Percentiles rank a stretch among this genome's conserved stretches.
These are phyloP conservation scores for Diaporthe citriasiana DNA, from an alignment of 2,329 filamentous ascomycete species.

Conservation along the genomic window DNA sequence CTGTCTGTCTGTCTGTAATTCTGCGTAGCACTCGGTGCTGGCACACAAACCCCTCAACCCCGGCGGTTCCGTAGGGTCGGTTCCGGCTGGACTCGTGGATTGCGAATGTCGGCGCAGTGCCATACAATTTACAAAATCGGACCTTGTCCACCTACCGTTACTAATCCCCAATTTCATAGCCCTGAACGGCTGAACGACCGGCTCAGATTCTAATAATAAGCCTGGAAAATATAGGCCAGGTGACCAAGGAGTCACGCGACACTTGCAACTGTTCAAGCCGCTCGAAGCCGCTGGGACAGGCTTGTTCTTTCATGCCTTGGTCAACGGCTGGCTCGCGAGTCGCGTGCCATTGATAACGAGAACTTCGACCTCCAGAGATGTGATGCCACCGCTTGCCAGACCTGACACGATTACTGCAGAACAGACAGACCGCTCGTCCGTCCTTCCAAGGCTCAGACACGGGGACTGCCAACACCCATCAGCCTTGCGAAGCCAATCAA, in stretches of 20 bases:
- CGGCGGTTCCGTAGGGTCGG: slow-evolving; percentile 23
- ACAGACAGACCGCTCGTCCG: slow-evolving; percentile 19
- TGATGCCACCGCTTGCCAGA: neutral
- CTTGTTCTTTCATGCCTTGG: neutral
- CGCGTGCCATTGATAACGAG: neutral
- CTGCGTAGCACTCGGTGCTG: neutral
- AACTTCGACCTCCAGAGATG: neutral
- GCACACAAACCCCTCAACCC: neutral
- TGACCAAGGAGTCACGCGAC: slow-evolving; percentile 20
- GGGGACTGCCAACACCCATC: neutral
- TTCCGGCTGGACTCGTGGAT: neutral
- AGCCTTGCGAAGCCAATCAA: slow-evolving; percentile 28
- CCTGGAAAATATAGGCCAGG: neutral
- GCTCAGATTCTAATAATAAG: neutral
- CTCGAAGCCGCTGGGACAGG: slow-evolving; percentile 15
- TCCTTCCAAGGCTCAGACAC: neutral
- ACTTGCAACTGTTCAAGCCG: slow-evolving; percentile 26
- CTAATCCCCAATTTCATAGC: neutral
- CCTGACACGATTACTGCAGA: slow-evolving; percentile 21
- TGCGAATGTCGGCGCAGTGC: neutral
- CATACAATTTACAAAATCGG: no score
- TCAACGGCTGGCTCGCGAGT: slow-evolving; percentile 20
- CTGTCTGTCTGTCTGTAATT: neutral
- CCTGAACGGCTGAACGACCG: neutral
- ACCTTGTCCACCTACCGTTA: neutral